Evolutionary conservation across 495 filamentous ascomycete genomes (phyloP), one percentile per base, ranked within the genome.

Genomic region (Aspergillus indologenus): DNA sequence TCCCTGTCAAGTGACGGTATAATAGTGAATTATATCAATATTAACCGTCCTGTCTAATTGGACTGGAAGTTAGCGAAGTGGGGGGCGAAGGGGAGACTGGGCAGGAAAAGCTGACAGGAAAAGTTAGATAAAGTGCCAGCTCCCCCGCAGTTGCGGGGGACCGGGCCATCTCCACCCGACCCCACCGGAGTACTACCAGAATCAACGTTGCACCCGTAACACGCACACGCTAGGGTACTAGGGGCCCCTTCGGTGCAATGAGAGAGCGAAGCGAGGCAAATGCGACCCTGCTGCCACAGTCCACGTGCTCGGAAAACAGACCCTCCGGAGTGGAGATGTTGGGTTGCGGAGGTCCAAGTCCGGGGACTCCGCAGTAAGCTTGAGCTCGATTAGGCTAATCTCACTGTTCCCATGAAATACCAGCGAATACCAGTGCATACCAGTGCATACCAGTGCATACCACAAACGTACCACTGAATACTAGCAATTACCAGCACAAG

Each of bases 351-450:
- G 65, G 68, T 66, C 64, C 20, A 21, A 58, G 26, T 12, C 24
- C 18, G 24, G 19, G 12, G 20, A 17, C 56, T 63, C 65, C 61
- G 65, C 60, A 62, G 60, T 53, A 74, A 72, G 68, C 69, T 74
- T 67, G 45, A 50, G n/a, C 61, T 57, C 45, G 67, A 69, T 63
- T 54, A 23, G 63, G 67, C 56, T 63, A 58, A 56, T 56, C 56
- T 40, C 34, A 4, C 7, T 8, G 9, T 29, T 29, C 3, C 9
- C 26, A 29, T 29, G 4, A 29, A n/a, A n/a, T n/a, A n/a, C n/a
- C n/a, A n/a, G n/a, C n/a, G n/a, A n/a, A n/a, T n/a, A n/a, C n/a
- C n/a, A n/a, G n/a, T n/a, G n/a, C n/a, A n/a, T n/a, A n/a, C n/a
- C n/a, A n/a, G n/a, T n/a, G n/a, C n/a, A n/a, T n/a, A n/a, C n/a